phyloP scores from a whole-genome alignment of 768 basidiomycete genomes.

The Tricholoma flavovirens region DNA sequence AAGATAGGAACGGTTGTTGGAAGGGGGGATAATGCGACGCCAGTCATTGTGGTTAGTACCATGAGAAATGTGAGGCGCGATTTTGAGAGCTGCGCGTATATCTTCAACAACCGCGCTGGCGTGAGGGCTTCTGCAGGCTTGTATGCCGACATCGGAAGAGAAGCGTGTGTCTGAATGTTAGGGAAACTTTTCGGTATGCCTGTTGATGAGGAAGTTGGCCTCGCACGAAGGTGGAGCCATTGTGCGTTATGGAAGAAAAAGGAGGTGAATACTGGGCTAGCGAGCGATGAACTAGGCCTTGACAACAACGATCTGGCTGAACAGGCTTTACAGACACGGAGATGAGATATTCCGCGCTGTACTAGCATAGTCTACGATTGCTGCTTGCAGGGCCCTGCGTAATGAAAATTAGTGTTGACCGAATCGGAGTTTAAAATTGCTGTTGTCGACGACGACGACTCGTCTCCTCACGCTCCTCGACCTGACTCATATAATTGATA shows the following conservation, averaged over 20 bases:
- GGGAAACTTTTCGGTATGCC: not conserved
- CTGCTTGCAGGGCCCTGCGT: not conserved
- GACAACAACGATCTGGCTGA: not conserved
- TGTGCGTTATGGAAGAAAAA: conserved; percentile 62
- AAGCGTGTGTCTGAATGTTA: conserved; percentile 9
- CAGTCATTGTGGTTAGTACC: conserved; percentile 84
- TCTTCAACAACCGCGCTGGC: conserved; percentile 45
- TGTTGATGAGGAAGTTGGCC: not conserved
- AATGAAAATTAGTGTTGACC: not conserved
- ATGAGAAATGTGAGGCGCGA: conserved; percentile 77
- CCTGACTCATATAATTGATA: too few species aligned
- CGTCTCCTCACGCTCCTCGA: not conserved
- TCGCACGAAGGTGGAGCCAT: conserved; percentile 31
- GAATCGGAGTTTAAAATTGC: conserved; percentile 19
- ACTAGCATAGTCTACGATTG: not conserved
- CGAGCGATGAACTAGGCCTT: conserved; percentile 4
- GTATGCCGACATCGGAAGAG: conserved; percentile 23
- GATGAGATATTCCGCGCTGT: not conserved
- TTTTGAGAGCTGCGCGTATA: conserved; percentile 84
- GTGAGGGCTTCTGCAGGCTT: conserved; percentile 39
- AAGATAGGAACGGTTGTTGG: conserved; percentile 81
- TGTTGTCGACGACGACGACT: conserved; percentile 5
- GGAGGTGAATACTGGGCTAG: conserved; percentile 35
- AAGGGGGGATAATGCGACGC: conserved; percentile 88
- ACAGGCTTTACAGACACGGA: conserved; percentile 2